Evolutionary conservation across 2,329 filamentous ascomycete species (phyloP).

Genomic region (Lachnellula occidentalis): DNA sequence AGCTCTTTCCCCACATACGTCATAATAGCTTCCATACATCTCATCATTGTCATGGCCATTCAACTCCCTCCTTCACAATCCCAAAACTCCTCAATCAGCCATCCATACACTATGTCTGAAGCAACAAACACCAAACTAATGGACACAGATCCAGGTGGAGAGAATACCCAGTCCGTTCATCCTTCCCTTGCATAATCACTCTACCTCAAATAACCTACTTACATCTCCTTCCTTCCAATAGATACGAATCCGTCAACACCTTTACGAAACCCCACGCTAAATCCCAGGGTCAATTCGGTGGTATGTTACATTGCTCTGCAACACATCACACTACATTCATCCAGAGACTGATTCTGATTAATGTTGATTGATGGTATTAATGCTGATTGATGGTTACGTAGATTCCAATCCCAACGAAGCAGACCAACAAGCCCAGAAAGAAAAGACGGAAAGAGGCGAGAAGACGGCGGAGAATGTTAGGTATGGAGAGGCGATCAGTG

Average conservation of each 20-base stretch:
- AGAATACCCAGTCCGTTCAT: conserved; percentile 48
- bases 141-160: conserved; percentile 54
- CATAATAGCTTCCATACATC: not conserved
- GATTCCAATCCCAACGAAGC: not conserved
- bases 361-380: not conserved
- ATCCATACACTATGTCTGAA: conserved; percentile 9
- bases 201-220: not conserved
- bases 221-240: conserved; percentile 23
- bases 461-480: conserved; percentile 46
- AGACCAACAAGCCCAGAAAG: conserved; percentile 27
- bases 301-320: conserved; percentile 34
- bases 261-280: conserved; percentile 45
- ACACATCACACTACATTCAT: too few species aligned
- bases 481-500: conserved; percentile 51
- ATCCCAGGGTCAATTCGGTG: conserved; percentile 50
- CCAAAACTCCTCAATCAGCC: not conserved
- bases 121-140: conserved; percentile 40
- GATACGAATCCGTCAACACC: conserved; percentile 53
- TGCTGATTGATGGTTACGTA: not conserved
- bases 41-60: not conserved
- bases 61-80: not conserved
- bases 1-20: not conserved
- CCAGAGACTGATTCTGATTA: not conserved
- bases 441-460: conserved; percentile 35
- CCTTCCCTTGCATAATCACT: not conserved